Evolutionary conservation across 108 stramenopile genomes (phyloP), one percentile per base, ranked within the genome.

Genomic region (Cyclotella cryptica): DNA sequence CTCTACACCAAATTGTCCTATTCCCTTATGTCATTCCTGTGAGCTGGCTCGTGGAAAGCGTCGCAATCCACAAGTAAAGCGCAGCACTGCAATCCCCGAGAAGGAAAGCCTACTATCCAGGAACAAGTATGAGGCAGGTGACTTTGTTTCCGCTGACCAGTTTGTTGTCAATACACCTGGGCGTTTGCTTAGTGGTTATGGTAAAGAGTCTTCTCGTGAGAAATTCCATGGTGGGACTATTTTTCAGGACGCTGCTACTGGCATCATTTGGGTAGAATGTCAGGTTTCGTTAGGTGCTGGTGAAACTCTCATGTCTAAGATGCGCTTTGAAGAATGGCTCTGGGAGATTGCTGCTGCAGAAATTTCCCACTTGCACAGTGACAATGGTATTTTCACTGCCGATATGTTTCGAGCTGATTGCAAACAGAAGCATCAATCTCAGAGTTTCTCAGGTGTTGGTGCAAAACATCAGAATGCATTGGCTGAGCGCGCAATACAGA

Each of bases 291-390:
- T 79, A 1, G 41, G 62, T 29, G 69, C 86, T 21, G 47, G 21
- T 0, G 85, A 90, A 5, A 88, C 89, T 29, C 15, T 85, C 2
- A 18, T 42, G 0, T 28, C 75, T 19, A 89, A 89, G 69, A n/a
- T 45, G 7, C 0, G 3, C 0, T 89, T 80, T 67, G 88, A 89
- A 61, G 43, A 49, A 17, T 49, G 22, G 44, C 42, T 72, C 60
- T 40, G 51, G 14, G 35, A 46, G 5, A 10, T 6, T 5, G 14
- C 21, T 61, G 81, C 10, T 71, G 35, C 81, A 14, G 41, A 61
- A 14, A 53, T 86, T 51, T 52, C 74, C 4, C 45, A 64, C n/a
- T 74, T 80, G 47, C 80, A 61, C 18, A 47, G 43, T 24, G 88
- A 88, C 49, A 77, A 84, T 35, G 71, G 74, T 19, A 18, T 70